Conservation (phyloP, 73 alveolate genomes). For the Tetrahymena thermophila region DNA sequence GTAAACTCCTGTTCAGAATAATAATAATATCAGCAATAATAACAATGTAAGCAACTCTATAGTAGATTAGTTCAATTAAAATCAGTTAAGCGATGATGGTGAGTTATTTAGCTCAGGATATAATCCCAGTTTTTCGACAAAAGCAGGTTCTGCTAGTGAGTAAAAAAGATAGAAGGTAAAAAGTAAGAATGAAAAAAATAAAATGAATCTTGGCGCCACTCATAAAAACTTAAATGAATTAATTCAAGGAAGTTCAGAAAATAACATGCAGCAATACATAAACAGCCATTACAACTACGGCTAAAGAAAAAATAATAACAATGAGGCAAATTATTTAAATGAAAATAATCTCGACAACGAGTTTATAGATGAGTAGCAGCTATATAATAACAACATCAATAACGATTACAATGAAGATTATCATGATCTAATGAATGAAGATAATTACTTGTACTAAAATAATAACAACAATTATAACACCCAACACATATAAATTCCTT, state of each 20-base stretch:
- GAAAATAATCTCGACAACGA: background rate
- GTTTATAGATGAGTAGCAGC: background rate
- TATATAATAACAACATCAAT: background rate
- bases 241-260: background rate
- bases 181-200: background rate
- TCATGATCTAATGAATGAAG: background rate
- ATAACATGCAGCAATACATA: background rate
- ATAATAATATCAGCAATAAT: background rate
- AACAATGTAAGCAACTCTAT: background rate
- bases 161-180: background rate
- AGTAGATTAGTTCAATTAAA: background rate
- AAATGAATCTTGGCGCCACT: background rate
- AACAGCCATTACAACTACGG: background rate
- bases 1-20: background rate
- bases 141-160: background rate
- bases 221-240: background rate
- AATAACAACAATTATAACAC: background rate
- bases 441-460: background rate
- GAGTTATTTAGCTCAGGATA: background rate
- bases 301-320: background rate
- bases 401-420: background rate
- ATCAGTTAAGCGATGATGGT: background rate
- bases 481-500: background rate
- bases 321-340: background rate
- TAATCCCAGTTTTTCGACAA: background rate